phyloP scores from a whole-genome alignment of 495 filamentous ascomycete genomes.

The Glonium stellatum region DNA sequence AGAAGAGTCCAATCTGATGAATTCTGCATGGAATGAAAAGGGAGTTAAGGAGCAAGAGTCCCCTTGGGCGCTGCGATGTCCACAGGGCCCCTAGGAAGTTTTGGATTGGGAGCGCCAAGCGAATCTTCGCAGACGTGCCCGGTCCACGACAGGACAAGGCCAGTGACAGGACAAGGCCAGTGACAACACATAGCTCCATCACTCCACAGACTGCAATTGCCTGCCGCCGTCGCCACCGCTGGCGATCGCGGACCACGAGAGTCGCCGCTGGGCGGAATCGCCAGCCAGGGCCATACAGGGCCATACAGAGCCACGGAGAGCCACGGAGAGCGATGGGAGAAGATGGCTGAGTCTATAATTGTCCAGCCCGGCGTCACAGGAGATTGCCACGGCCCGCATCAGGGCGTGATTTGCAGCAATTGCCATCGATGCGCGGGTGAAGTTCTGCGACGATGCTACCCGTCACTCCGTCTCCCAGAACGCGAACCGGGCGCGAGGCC shows the following conservation, averaged over 20 bases:
- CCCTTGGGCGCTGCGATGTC: neutral
- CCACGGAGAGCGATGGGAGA: too few relatives aligned
- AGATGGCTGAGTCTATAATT: too few relatives aligned
- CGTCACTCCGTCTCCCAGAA: neutral
- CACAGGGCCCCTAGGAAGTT: neutral
- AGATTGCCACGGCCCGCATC: too few relatives aligned
- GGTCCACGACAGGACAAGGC: too few relatives aligned
- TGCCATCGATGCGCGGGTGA: too few relatives aligned
- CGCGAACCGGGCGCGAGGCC: neutral
- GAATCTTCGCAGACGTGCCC: neutral
- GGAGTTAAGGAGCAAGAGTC: neutral
- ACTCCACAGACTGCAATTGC: too few relatives aligned
- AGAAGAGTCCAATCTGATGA: neutral
- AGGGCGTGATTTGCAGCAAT: neutral
- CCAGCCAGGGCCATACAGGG: too few relatives aligned
- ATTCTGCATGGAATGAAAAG: slow-evolving; percentile 1
- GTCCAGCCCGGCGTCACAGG: too few relatives aligned
- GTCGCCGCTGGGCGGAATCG: neutral
- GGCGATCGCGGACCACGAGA: neutral
- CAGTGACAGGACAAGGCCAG: neutral
- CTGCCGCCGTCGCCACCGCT: neutral
- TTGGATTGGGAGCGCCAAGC: neutral
- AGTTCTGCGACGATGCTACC: too few relatives aligned
- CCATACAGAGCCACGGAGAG: too few relatives aligned
- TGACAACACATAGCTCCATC: slow-evolving; percentile 1